Percentiles rank a stretch among this genome's conserved stretches.
These are phyloP conservation scores for Coemansia guatemalensis DNA, from an alignment of 192 early-diverging fungal species.

Conservation along the genomic window DNA sequence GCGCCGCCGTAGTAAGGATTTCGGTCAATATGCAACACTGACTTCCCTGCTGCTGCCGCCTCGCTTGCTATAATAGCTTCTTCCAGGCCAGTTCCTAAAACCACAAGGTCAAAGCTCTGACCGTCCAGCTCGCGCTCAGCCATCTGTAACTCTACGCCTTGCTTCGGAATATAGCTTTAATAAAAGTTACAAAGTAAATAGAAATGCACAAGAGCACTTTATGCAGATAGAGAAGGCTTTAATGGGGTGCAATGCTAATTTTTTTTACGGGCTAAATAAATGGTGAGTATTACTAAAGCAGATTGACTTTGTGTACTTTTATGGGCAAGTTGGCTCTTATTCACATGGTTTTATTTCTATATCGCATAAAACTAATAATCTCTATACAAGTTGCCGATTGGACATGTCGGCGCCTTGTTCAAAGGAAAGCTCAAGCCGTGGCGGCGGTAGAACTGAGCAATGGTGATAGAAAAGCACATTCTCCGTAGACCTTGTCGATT, in stretches of 20 bases:
- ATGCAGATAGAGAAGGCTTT: too few species aligned
- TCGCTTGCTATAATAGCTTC: constrained; percentile 82
- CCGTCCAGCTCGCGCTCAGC: constrained; percentile 32
- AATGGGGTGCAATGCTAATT: too few species aligned
- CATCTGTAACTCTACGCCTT: background rate
- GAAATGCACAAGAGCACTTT: too few species aligned
- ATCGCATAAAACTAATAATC: too few species aligned
- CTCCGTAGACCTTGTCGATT: constrained; percentile 21
- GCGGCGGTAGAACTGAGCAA: too few species aligned
- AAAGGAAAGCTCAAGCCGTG: too few species aligned
- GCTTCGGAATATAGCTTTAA: too few species aligned
- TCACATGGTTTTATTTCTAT: background rate
- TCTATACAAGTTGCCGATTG: too few species aligned
- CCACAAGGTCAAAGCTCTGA: constrained; percentile 70
- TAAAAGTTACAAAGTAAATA: too few species aligned
- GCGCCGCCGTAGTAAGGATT: constrained; percentile 77
- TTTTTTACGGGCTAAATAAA: too few species aligned
- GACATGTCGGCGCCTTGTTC: too few species aligned
- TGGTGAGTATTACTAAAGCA: too few species aligned
- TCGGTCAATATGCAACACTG: constrained; percentile 82
- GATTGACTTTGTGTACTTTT: background rate
- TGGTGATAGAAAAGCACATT: constrained; percentile 10
- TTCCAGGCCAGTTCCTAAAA: constrained; percentile 84
- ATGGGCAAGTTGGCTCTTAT: background rate
- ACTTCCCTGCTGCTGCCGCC: constrained; percentile 63